phyloP scores from a whole-genome alignment of 176 grass and related monocot species.

The Neostapfia colusana region DNA sequence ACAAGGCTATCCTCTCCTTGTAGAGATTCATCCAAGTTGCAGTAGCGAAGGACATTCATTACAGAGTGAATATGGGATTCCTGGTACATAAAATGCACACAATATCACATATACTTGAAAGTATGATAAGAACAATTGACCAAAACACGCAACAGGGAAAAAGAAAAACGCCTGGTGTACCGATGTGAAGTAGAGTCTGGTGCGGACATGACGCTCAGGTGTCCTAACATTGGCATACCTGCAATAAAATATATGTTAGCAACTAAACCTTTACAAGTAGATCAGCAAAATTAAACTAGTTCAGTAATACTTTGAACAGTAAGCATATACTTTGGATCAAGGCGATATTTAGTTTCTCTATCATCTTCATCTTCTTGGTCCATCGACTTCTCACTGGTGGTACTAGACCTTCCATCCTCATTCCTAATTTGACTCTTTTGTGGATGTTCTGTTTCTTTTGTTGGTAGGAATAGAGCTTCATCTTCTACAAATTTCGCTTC shows the following conservation, averaged over 20 bases:
- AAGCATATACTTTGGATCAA: conserved; percentile 86
- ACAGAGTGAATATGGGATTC: conserved; percentile 99
- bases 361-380: conserved; percentile 92
- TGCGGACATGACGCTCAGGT: conserved; percentile 97
- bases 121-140: conserved; percentile 35
- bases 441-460: conserved; percentile 60
- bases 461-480: conserved; percentile 51
- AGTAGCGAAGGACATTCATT: conserved; percentile 98
- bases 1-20: conserved; percentile 96
- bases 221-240: conserved; percentile 99
- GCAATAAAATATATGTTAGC: conserved; percentile 39
- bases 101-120: conserved; percentile 28
- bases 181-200: conserved; percentile 99
- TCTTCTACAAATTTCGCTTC: conserved; percentile 62
- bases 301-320: conserved; percentile 2
- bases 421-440: conserved; percentile 60
- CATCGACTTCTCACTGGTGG: conserved; percentile 74
- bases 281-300: conserved; percentile 19
- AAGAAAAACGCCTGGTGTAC: conserved; percentile 38
- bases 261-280: conserved; percentile 31
- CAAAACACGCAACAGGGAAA: conserved; percentile 21
- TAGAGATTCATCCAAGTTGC: conserved; percentile 89
- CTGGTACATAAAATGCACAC: conserved; percentile 43
- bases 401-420: conserved; percentile 65
- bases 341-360: conserved; percentile 97